A percentile compares a stretch with the other conserved stretches of the same genome.
Evolutionary conservation across 108 stramenopile genomes (phyloP).

Genomic region (Cyclotella kingstonii): DNA sequence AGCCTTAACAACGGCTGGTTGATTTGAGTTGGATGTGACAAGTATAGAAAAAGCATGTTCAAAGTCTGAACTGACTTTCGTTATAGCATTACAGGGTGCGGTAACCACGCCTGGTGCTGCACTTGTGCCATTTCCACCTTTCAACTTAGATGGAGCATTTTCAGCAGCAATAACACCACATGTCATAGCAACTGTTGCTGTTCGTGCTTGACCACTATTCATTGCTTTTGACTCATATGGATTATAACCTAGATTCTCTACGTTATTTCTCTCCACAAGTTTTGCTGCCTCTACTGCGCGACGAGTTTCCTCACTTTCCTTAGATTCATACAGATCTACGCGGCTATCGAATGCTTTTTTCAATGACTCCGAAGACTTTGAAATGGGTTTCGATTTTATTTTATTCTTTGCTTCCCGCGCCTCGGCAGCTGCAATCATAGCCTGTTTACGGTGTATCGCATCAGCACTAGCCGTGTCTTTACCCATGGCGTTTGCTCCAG

Average conservation of each 20-base stretch:
- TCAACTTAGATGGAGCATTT: slow-evolving; percentile 16
- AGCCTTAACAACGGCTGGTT: slow-evolving; percentile 30
- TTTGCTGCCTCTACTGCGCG: slow-evolving; percentile 68
- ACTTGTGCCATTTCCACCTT: slow-evolving; percentile 8
- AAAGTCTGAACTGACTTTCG: slow-evolving; percentile 32
- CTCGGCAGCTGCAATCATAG: slow-evolving; percentile 83
- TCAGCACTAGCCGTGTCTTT: slow-evolving; percentile 46
- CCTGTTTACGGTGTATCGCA: slow-evolving; percentile 61
- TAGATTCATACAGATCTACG: slow-evolving; percentile 5
- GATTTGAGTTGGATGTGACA: slow-evolving; percentile 35
- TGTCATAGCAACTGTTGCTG: slow-evolving; percentile 53
- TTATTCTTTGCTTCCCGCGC: slow-evolving; percentile 74
- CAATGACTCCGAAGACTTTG: slow-evolving; percentile 8
- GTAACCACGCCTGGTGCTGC: slow-evolving; percentile 25
- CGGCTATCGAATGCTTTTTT: slow-evolving; percentile 1
- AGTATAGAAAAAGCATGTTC: slow-evolving; percentile 60
- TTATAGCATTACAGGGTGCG: slow-evolving; percentile 46
- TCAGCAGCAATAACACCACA: slow-evolving; percentile 55
- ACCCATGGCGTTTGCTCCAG: slow-evolving; percentile 10
- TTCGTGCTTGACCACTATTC: slow-evolving; percentile 76
- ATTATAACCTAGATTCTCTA: slow-evolving; percentile 74
- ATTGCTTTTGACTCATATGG: slow-evolving; percentile 72
- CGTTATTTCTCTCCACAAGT: slow-evolving; percentile 46
- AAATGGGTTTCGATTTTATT: slow-evolving; percentile 37
- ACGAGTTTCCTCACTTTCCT: slow-evolving; percentile 50